phyloP scores from a whole-genome alignment of 225 moss, liverwort and hornwort genomes.

The Climacium dendroides region DNA sequence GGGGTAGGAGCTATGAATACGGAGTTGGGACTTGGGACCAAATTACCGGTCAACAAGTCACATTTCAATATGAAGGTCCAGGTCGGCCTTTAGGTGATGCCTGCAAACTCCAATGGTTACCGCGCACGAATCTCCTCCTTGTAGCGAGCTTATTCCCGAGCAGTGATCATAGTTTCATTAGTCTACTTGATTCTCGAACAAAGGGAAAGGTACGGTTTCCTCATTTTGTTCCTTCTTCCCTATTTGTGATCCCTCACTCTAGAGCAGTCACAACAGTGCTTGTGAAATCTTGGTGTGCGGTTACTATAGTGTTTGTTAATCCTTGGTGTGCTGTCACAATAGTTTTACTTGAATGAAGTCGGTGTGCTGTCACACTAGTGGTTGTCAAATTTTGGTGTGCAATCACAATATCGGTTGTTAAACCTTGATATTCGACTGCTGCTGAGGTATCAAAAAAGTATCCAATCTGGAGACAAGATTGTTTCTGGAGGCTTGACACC shows the following conservation, averaged over 20 bases:
- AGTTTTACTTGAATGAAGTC: background rate
- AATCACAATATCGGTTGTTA: background rate
- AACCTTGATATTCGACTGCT: background rate
- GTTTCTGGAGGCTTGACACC: background rate
- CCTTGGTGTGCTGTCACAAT: background rate
- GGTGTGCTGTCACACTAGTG: background rate
- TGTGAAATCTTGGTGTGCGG: background rate
- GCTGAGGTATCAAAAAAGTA: background rate
- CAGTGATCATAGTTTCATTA: slow-evolving; percentile 53
- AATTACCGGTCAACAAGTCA: slow-evolving; percentile 43
- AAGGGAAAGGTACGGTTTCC: slow-evolving; percentile 30
- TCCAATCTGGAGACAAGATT: background rate
- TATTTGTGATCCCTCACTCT: background rate
- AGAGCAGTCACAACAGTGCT: background rate
- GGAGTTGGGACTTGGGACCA: slow-evolving; percentile 64
- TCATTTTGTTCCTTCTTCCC: background rate
- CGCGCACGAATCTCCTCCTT: slow-evolving; percentile 41
- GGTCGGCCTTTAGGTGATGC: slow-evolving; percentile 49
- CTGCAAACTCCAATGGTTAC: slow-evolving; percentile 58
- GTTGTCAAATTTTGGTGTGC: background rate
- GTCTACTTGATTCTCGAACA: slow-evolving; percentile 39
- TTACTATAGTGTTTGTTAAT: background rate
- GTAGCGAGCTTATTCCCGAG: slow-evolving; percentile 54
- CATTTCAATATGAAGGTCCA: slow-evolving; percentile 50
- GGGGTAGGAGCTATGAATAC: slow-evolving; percentile 55